Percentiles rank a stretch among this genome's conserved stretches.
Conservation (phyloP, 2,329 filamentous ascomycete species). For the Rutstroemia sp. region DNA sequence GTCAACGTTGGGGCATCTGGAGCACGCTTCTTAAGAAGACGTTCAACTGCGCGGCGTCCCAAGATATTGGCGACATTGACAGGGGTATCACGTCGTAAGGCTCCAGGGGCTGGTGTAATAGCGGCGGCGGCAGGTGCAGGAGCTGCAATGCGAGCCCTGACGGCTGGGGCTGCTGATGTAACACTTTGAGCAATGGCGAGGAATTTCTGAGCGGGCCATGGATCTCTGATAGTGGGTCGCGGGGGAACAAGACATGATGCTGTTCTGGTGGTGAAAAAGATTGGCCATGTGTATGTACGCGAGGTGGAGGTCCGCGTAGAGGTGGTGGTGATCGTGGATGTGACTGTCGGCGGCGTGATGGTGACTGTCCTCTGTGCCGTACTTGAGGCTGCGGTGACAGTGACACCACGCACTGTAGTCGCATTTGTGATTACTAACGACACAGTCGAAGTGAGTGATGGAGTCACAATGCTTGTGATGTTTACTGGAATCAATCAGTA, state of each 20-base stretch:
- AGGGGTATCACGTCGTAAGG: background rate
- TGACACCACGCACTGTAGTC: background rate
- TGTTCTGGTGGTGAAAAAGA: background rate
- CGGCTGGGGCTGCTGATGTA: background rate
- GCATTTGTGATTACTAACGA: background rate
- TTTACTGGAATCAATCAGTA: slow-evolving; percentile 3
- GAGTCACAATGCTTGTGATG: background rate
- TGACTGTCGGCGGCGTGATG: background rate
- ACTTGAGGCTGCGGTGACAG: background rate
- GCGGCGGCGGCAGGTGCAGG: background rate
- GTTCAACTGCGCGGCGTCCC: slow-evolving; percentile 6
- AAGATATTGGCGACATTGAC: slow-evolving; percentile 2
- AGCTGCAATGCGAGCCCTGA: background rate
- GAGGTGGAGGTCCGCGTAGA: slow-evolving; percentile 1
- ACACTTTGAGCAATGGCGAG: slow-evolving; percentile 3
- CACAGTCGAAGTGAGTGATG: background rate
- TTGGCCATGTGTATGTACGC: background rate
- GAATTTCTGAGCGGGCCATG: background rate
- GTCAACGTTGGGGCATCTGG: slow-evolving; percentile 6
- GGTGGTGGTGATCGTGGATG: background rate
- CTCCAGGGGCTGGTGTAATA: background rate
- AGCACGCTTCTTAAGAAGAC: slow-evolving; percentile 4
- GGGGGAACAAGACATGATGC: slow-evolving; percentile 1
- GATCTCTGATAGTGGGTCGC: background rate
- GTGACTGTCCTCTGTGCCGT: background rate